Evolutionary conservation across 495 filamentous ascomycete species (phyloP).

Genomic region (Pseudomonodictys pantanalensis): DNA sequence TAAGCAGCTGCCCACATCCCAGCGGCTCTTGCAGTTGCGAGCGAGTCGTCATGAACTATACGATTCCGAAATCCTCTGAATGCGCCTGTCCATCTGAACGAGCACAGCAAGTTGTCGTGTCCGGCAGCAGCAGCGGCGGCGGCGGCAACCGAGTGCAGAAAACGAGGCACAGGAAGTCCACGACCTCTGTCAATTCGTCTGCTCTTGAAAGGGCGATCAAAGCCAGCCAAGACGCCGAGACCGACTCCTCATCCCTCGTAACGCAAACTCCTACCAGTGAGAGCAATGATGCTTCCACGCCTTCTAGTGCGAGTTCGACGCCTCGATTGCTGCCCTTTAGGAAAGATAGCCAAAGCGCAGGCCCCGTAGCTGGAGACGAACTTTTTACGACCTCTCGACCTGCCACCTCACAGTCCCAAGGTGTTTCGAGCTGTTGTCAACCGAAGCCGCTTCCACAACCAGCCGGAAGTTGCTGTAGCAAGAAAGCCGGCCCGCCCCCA

Average conservation of each 20-base stretch:
- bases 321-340: slow-evolving; percentile 22
- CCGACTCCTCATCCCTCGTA: slow-evolving; percentile 10
- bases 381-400: not conserved
- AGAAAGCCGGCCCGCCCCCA: slow-evolving; percentile 3
- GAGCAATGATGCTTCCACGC: slow-evolving; percentile 26
- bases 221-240: slow-evolving; percentile 17
- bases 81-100: slow-evolving; percentile 23
- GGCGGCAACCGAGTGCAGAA: slow-evolving; percentile 24
- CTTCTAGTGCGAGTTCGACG: slow-evolving; percentile 32
- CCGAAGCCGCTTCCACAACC: slow-evolving; percentile 15
- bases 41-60: slow-evolving; percentile 48
- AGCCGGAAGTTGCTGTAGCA: slow-evolving; percentile 23
- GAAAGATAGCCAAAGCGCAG: slow-evolving; percentile 10
- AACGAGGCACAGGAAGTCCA: slow-evolving; percentile 16
- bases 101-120: not conserved
- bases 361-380: not conserved
- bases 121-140: slow-evolving; percentile 6
- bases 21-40: slow-evolving; percentile 59
- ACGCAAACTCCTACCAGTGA: slow-evolving; percentile 19
- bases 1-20: slow-evolving; percentile 73
- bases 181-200: slow-evolving; percentile 7
- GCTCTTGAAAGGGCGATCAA: slow-evolving; percentile 27
- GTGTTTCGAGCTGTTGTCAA: slow-evolving; percentile 22
- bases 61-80: slow-evolving; percentile 33
- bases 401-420: slow-evolving; percentile 6